Evolutionary conservation across 2,329 filamentous ascomycete genomes (phyloP).

Genomic region (Talaromyces sp.): DNA sequence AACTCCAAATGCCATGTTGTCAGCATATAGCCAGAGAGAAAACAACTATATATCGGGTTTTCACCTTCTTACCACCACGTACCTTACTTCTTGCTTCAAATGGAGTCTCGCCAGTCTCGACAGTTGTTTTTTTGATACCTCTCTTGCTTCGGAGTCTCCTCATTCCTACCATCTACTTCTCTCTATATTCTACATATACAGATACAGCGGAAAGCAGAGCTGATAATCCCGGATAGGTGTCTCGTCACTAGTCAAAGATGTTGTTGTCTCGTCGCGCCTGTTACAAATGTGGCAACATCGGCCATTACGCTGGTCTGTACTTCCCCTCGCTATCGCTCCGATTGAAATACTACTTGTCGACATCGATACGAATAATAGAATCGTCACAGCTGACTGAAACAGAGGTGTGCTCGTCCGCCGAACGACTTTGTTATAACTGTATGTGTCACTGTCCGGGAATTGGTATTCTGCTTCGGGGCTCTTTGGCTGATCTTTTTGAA

Average conservation of each 20-base stretch:
- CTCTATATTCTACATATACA: not conserved
- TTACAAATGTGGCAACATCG: slow-evolving; percentile 74
- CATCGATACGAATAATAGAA: not conserved
- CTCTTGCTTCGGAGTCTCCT: not conserved
- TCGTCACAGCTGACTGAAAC: slow-evolving; percentile 39
- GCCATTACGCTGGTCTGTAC: slow-evolving; percentile 56
- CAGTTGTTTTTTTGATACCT: not conserved
- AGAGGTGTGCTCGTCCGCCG: slow-evolving; percentile 96
- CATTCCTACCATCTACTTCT: not conserved
- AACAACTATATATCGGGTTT: not conserved
- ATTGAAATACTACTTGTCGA: not conserved
- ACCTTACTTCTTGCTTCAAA: not conserved
- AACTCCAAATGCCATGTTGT: not conserved
- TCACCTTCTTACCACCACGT: not conserved
- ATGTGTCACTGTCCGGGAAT: slow-evolving; percentile 35
- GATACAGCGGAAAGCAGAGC: not conserved
- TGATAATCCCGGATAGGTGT: not conserved
- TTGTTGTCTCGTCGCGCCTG: slow-evolving; percentile 79
- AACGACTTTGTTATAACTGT: slow-evolving; percentile 99
- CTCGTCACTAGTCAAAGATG: slow-evolving; percentile 48
- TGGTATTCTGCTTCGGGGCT: not conserved
- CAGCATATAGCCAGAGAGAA: not conserved
- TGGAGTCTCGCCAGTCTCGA: not conserved
- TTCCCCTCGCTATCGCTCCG: not conserved
- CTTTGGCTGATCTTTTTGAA: slow-evolving; percentile 19